Evolutionary conservation across 805 yeast species (phyloP).

Genomic region (Candida maltosa): DNA sequence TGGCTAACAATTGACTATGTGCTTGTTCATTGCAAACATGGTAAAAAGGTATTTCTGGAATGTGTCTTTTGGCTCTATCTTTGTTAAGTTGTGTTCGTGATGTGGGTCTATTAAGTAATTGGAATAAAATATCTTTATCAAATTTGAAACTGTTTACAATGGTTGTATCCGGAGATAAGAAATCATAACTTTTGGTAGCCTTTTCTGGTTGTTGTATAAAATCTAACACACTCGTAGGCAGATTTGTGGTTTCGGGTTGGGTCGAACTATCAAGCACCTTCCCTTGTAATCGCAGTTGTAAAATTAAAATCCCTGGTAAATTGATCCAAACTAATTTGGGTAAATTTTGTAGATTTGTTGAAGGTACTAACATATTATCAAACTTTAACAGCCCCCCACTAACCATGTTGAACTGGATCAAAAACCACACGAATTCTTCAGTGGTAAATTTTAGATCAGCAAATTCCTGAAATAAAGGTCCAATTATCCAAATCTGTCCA

Average conservation of each 20-base stretch:
- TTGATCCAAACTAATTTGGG: conserved; percentile 13
- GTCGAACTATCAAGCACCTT: too few species aligned
- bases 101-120: conserved; percentile 22
- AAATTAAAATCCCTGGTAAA: conserved; percentile 10
- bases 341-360: not conserved
- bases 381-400: conserved; percentile 16
- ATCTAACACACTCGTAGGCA: too few species aligned
- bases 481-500: conserved; percentile 10
- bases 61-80: conserved; percentile 36
- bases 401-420: conserved; percentile 15
- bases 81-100: conserved; percentile 39
- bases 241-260: too few species aligned
- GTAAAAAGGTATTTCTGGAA: conserved; percentile 40
- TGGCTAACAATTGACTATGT: conserved; percentile 29
- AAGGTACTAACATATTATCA: conserved; percentile 1
- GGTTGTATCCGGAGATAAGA: conserved; percentile 12
- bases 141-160: not conserved
- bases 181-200: conserved; percentile 11
- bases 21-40: conserved; percentile 46
- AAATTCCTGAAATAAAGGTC: conserved; percentile 3
- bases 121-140: conserved; percentile 2
- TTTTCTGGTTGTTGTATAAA: too few species aligned
- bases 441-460: not conserved
- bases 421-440: conserved; percentile 6
- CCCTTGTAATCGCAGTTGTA: conserved; percentile 11